Conservation (phyloP, 2,329 filamentous ascomycete genomes). For the Fusarium tanahbumbuense region DNA sequence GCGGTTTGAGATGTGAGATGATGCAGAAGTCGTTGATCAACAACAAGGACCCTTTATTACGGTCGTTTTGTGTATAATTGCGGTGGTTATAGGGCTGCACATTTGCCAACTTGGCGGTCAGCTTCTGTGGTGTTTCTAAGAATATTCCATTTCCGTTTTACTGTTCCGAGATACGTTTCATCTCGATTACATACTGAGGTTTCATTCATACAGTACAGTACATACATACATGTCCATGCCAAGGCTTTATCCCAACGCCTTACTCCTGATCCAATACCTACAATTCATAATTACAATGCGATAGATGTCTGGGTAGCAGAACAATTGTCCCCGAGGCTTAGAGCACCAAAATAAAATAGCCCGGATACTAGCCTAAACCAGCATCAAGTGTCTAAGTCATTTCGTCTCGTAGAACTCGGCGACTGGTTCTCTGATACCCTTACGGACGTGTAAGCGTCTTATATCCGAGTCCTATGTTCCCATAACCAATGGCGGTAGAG, state of each 20-base stretch:
- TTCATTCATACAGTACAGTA: background rate
- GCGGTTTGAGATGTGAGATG: background rate
- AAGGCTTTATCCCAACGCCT: slow-evolving; percentile 35
- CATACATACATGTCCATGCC: slow-evolving; percentile 5
- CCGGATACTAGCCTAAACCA: background rate
- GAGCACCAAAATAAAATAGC: background rate
- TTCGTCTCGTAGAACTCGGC: background rate
- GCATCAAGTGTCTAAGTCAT: background rate
- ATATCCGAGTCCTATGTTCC: slow-evolving; percentile 38
- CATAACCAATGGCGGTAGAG: background rate
- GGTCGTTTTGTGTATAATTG: slow-evolving; percentile 6
- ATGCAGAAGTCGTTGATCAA: slow-evolving; percentile 13
- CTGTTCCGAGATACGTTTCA: background rate
- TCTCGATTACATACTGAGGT: background rate
- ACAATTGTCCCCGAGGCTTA: accelerated
- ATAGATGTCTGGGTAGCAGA: background rate
- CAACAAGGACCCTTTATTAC: background rate
- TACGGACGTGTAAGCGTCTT: background rate
- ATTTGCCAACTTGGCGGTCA: slow-evolving; percentile 17
- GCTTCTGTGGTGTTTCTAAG: slow-evolving; percentile 25
- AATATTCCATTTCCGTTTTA: slow-evolving; percentile 28
- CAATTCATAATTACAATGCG: slow-evolving; percentile 24
- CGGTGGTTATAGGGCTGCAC: slow-evolving; percentile 2
- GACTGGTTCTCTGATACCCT: too few species aligned
- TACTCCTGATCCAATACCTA: slow-evolving; percentile 33